phyloP scores from a whole-genome alignment of 2,329 filamentous ascomycete genomes.

The Venturia aucupariae region DNA sequence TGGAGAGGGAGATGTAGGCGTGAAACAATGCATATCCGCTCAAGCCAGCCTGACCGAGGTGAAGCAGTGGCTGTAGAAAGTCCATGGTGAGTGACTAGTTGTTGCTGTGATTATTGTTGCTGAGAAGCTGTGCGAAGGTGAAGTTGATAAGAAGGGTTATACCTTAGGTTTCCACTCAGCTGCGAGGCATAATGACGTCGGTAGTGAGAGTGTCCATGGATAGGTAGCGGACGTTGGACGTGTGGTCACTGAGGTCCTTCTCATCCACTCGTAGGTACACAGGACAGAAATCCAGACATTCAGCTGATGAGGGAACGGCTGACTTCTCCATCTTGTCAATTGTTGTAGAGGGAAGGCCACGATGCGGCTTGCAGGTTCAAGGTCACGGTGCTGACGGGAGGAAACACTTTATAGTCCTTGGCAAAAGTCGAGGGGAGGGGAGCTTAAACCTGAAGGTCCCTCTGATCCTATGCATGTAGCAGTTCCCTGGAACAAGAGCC shows the following conservation, averaged over 20 bases:
- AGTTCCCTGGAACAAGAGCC: neutral
- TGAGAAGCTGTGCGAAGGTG: neutral
- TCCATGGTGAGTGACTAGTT: neutral
- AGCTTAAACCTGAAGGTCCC: too few relatives aligned
- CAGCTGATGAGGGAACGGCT: too few relatives aligned
- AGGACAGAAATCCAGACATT: too few relatives aligned
- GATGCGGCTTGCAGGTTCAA: neutral
- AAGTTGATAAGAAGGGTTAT: neutral
- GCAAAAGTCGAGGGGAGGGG: neutral
- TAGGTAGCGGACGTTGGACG: neutral
- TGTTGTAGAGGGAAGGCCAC: too few relatives aligned
- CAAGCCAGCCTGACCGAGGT: slow-evolving; percentile 19
- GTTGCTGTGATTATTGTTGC: neutral
- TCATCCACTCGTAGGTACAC: too few relatives aligned
- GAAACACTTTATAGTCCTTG: neutral
- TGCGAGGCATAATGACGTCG: neutral
- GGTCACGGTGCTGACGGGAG: too few relatives aligned
- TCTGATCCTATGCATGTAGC: neutral
- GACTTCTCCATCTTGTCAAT: too few relatives aligned
- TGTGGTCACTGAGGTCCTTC: too few relatives aligned
- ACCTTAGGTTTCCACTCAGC: neutral
- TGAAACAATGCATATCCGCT: slow-evolving; percentile 26
- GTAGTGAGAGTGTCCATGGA: neutral
- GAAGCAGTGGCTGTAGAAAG: neutral
- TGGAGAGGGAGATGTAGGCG: slow-evolving; percentile 28